Evolutionary conservation across 2,329 filamentous ascomycete genomes (phyloP), one percentile per base, ranked within the genome.

Genomic region (Trichophyton simii): DNA sequence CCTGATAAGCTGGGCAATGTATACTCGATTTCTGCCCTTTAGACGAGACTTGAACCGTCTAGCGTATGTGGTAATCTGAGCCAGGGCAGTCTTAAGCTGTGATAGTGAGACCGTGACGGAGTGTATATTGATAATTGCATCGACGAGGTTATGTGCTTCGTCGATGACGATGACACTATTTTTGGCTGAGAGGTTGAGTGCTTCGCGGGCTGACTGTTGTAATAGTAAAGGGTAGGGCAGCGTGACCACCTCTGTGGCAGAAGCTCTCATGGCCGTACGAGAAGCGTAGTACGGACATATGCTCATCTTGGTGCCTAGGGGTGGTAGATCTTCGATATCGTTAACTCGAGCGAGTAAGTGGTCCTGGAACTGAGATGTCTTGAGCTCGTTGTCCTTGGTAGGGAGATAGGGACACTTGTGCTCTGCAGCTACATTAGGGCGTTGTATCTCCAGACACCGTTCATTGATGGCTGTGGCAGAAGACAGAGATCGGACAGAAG

Each of bases 231-330:
- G 92, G 70, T 99, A 99, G 0, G 94, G 94, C 18, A 99, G 77
- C 0, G 92, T 96, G 28, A 99, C 82, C 60, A 99, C 90, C 79
- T 86, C 60, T 61, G 41, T 57, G 7, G 7, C 15, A 31, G 89
- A 87, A 8, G 87, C 83, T 18, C 86, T 84, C n/a, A 95, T 86
- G 0, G 89, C 88, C 2, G 87, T 82, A 57, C 94, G 82, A 0
- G 92, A 92, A n/a, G 92, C 91, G 73, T 99, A 99, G 72, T 99
- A 99, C 0, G 94, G 92, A 70, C 94, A 99, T 3, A 97, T 82
- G 0, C 86, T 83, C 36, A 96, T 78, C 58, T 86, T 83, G 68
- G 86, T 88, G 3, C 94, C 94, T 1, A 97, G 77, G 13, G 79
- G 78, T 20, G 87, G 86, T 44, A 97, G 79, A 68, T 99, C 94